Percentiles rank a stretch among this genome's conserved stretches.
phyloP scores from a whole-genome alignment of 306 rosid genomes.

The Medicago ruthenica region DNA sequence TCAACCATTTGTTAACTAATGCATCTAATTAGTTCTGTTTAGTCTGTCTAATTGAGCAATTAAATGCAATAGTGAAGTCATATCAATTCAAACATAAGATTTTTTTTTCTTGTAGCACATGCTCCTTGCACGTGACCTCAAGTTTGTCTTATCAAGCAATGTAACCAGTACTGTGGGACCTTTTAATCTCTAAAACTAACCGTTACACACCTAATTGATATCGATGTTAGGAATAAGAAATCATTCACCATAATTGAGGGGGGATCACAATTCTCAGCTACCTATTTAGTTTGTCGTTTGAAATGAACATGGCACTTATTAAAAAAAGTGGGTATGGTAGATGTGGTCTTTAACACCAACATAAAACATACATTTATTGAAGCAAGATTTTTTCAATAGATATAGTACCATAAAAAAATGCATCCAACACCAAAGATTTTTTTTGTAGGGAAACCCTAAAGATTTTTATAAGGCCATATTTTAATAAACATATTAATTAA shows the following conservation, averaged over 20 bases:
- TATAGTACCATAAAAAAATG: background rate
- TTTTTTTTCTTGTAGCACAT: background rate
- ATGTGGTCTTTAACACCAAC: conserved; percentile 24
- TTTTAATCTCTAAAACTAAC: background rate
- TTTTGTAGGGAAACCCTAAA: background rate
- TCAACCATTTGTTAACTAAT: conserved; percentile 10
- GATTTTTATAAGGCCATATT: background rate
- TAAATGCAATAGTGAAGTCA: background rate
- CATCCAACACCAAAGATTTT: background rate
- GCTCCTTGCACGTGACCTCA: conserved; percentile 8
- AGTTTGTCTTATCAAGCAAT: conserved; percentile 13
- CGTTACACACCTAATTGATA: background rate
- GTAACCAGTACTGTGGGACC: conserved; percentile 38
- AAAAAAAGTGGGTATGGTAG: background rate
- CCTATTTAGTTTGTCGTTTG: conserved; percentile 36
- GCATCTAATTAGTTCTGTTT: conserved; percentile 6
- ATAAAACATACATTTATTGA: conserved; percentile 6
- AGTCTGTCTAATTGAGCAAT: background rate
- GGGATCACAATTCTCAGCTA: conserved; percentile 8
- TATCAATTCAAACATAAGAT: conserved; percentile 1
- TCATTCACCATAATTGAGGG: conserved; percentile 26
- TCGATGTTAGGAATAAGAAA: background rate
- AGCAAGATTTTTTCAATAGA: background rate
- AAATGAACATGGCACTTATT: conserved; percentile 25
- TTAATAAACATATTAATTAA: too few relatives aligned